Conservation (phyloP, 2,329 filamentous ascomycete species). For the Pseudogymnoascus sp. region DNA sequence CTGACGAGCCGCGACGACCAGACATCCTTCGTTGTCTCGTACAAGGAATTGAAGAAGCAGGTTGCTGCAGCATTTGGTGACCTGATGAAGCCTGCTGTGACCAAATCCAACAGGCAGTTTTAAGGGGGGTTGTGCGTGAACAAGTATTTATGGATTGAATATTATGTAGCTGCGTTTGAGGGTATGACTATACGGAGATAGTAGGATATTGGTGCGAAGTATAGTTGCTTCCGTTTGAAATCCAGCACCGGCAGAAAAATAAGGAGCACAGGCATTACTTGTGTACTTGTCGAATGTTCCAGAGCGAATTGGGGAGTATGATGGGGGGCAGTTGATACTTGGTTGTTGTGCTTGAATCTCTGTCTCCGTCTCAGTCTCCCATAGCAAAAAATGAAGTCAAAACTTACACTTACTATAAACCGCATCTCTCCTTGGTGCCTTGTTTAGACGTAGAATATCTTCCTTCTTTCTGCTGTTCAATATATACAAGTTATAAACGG, state of each 20-base stretch:
- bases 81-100: constrained; percentile 29
- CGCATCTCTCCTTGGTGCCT: neutral
- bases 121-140: neutral
- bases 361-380: neutral
- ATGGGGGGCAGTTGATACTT: neutral
- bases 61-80: constrained; percentile 51
- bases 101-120: neutral
- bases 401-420: neutral
- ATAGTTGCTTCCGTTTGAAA: constrained; percentile 1
- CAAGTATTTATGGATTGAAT: neutral
- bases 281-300: neutral
- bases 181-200: neutral
- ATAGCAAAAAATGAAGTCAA: constrained; percentile 7
- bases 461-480: neutral
- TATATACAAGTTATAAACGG: neutral
- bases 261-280: neutral
- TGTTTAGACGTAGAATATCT: neutral
- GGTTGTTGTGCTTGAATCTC: neutral
- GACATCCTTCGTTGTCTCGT: constrained; percentile 79
- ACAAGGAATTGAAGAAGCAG: constrained; percentile 75
- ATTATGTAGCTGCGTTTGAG: neutral
- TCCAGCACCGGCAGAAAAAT: neutral
- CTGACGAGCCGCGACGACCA: constrained; percentile 87
- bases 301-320: neutral
- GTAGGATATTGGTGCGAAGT: constrained; percentile 3